Evolutionary conservation across 148 eudicot species (phyloP).

Genomic region (Oxyria digyna): DNA sequence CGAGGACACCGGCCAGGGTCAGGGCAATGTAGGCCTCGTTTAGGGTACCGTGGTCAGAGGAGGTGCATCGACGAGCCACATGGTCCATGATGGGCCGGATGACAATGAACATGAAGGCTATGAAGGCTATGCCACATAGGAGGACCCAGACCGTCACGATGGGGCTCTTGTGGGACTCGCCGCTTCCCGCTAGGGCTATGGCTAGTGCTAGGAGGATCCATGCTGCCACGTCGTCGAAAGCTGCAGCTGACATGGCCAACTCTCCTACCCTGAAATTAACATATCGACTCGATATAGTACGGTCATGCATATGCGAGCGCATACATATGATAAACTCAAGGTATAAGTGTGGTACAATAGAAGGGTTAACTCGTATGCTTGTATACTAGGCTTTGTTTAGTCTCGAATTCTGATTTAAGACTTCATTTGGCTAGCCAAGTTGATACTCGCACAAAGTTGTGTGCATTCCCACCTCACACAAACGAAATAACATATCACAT

Average conservation of each 20-base stretch:
- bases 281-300: no score
- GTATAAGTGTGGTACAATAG: no score
- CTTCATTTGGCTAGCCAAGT: no score
- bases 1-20: conserved; percentile 23
- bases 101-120: conserved; percentile 7
- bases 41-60: conserved; percentile 14
- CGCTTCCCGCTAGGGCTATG: conserved; percentile 22
- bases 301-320: no score
- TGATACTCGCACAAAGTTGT: no score
- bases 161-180: conserved; percentile 11
- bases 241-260: conserved; percentile 37
- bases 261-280: conserved; percentile 32
- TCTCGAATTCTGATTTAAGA: no score
- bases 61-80: conserved; percentile 19
- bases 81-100: conserved; percentile 21
- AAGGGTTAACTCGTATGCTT: no score
- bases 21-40: conserved; percentile 20
- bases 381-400: no score
- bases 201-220: conserved; percentile 40
- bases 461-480: no score
- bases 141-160: conserved; percentile 31
- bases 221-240: conserved; percentile 30
- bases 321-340: no score
- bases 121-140: conserved; percentile 22
- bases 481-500: no score